Evolutionary conservation across 139 green algal species (phyloP).

Genomic region (Chlorella sorokiniana): DNA sequence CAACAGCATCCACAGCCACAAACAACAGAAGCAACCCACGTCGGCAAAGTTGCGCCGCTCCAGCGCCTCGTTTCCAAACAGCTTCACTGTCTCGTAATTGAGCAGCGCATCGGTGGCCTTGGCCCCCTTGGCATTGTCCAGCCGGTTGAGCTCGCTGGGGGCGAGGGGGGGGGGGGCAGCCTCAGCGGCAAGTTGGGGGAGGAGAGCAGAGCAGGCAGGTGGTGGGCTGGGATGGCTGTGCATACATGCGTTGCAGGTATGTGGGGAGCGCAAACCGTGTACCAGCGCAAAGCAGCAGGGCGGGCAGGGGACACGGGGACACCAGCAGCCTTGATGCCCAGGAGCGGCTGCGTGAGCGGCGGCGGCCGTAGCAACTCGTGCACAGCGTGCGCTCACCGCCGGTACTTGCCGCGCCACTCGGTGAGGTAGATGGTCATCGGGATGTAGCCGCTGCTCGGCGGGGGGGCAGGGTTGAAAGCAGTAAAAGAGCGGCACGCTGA

Average conservation of each 20-base stretch:
- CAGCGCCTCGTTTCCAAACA: slow-evolving; percentile 66
- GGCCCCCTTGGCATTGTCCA: slow-evolving; percentile 78
- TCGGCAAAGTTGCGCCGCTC: slow-evolving; percentile 63
- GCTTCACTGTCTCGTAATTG: slow-evolving; percentile 81
- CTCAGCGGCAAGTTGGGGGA: too few relatives aligned
- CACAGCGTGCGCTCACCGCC: slow-evolving; percentile 39
- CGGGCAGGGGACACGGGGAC: too few relatives aligned
- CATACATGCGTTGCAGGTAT: too few relatives aligned
- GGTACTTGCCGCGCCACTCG: slow-evolving; percentile 78
- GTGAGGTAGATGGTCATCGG: slow-evolving; percentile 87
- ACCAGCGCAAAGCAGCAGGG: too few relatives aligned
- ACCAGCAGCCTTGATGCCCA: too few relatives aligned
- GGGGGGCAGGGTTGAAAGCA: neutral
- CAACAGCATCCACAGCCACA: too few relatives aligned
- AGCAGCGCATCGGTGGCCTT: slow-evolving; percentile 87
- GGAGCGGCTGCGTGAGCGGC: too few relatives aligned
- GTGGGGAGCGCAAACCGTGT: too few relatives aligned
- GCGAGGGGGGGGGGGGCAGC: too few relatives aligned
- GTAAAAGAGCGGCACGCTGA: too few relatives aligned
- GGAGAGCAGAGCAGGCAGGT: too few relatives aligned
- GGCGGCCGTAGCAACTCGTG: neutral
- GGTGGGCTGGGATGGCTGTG: too few relatives aligned
- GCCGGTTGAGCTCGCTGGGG: slow-evolving; percentile 66
- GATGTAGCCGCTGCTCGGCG: slow-evolving; percentile 78
- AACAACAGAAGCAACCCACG: neutral